Conservation (phyloP, 176 grass and related monocot species). For the Eleusine indica region DNA sequence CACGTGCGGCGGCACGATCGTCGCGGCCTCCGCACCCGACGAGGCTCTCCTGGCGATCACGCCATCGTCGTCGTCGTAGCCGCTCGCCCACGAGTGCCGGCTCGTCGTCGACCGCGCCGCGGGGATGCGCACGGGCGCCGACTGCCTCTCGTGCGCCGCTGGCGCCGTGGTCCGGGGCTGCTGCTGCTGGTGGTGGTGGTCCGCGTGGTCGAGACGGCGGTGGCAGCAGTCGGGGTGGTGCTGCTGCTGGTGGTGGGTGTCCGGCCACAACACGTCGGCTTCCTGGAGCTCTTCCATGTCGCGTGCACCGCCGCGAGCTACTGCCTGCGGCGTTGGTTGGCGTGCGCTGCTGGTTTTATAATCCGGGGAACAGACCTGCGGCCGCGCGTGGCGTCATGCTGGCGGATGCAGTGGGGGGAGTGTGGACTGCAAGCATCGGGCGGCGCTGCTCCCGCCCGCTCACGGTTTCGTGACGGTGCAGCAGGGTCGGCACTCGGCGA, state of each 20-base stretch:
- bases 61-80: neutral
- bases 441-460: conserved; percentile 1
- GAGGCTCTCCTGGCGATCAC: neutral
- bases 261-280: conserved; percentile 53
- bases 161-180: neutral
- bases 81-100: neutral
- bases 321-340: neutral
- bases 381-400: conserved; percentile 24
- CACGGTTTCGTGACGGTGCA: conserved; percentile 33
- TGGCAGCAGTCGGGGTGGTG: neutral
- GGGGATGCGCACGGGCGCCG: conserved; percentile 43
- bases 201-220: neutral
- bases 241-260: neutral
- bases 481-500: neutral
- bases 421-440: conserved; percentile 25
- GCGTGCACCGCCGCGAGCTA: neutral
- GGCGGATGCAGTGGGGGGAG: neutral
- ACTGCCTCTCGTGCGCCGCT: neutral
- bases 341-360: conserved; percentile 29
- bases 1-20: conserved; percentile 51
- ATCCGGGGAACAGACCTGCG: neutral
- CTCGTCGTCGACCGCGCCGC: neutral
- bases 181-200: neutral
- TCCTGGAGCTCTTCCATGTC: conserved; percentile 56
- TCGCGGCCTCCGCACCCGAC: neutral